phyloP scores from a whole-genome alignment of 371 early-diverging fungal species.

The Mucor piriformis region DNA sequence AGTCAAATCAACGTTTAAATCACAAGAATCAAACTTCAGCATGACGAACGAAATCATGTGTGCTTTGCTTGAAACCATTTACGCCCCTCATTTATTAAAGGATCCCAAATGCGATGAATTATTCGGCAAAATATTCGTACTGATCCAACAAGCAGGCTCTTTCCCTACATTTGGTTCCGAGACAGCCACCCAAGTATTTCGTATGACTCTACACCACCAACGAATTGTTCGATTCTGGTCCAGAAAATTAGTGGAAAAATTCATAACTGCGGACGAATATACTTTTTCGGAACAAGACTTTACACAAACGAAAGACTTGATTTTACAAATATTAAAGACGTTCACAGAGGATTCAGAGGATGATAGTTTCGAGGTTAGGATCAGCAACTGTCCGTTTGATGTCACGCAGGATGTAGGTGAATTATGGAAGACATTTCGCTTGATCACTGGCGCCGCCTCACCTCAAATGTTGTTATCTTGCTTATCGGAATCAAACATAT shows the following conservation, averaged over 20 bases:
- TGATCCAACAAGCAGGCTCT: slow-evolving; percentile 30
- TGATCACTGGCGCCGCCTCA: slow-evolving; percentile 12
- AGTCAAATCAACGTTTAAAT: slow-evolving; percentile 12
- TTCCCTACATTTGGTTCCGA: slow-evolving; percentile 33
- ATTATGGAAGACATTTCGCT: slow-evolving; percentile 40
- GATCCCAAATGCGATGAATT: slow-evolving; percentile 20
- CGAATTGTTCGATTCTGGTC: slow-evolving; percentile 43
- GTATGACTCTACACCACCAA: slow-evolving; percentile 38
- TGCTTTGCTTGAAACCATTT: slow-evolving; percentile 33
- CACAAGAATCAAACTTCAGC: slow-evolving; percentile 1
- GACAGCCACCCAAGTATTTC: slow-evolving; percentile 17
- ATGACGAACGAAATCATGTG: slow-evolving; percentile 29
- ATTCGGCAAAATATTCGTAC: slow-evolving; percentile 31
- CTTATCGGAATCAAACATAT: slow-evolving; percentile 16
- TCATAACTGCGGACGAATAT: slow-evolving; percentile 20
- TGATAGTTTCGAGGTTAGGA: background rate
- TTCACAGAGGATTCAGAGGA: slow-evolving; percentile 12
- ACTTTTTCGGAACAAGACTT: slow-evolving; percentile 10
- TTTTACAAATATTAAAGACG: slow-evolving; percentile 5
- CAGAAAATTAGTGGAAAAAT: slow-evolving; percentile 43
- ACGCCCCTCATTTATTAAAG: slow-evolving; percentile 18
- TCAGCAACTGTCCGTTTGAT: slow-evolving; percentile 7
- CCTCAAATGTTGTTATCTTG: slow-evolving; percentile 6
- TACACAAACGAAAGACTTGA: slow-evolving; percentile 4
- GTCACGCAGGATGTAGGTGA: slow-evolving; percentile 28